These are phyloP conservation scores for Penicillium digitatum DNA, from an alignment of 2,329 filamentous ascomycete genomes.

Conservation along the genomic window DNA sequence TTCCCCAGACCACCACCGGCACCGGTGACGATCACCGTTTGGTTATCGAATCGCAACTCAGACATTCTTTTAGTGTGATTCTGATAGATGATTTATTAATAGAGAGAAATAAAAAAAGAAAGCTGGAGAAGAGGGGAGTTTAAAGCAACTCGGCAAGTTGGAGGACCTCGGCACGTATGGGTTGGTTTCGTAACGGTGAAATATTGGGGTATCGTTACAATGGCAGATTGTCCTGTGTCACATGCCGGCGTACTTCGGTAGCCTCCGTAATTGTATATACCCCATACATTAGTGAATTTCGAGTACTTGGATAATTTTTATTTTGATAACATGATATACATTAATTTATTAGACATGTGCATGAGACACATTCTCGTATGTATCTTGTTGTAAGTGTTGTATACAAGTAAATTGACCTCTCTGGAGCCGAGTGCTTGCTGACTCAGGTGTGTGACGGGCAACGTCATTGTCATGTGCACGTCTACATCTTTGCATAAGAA, in stretches of 20 bases:
- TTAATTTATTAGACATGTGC: not conserved
- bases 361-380: not conserved
- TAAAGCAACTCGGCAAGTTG: slow-evolving; percentile 33
- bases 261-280: not conserved
- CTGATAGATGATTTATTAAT: slow-evolving; percentile 14
- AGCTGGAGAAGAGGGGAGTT: slow-evolving; percentile 25
- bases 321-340: slow-evolving; percentile 9
- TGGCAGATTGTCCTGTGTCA: slow-evolving; percentile 30
- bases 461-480: slow-evolving; percentile 23
- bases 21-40: slow-evolving; percentile 84
- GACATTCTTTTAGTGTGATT: slow-evolving; percentile 48
- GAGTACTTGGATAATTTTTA: not conserved
- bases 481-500: not conserved
- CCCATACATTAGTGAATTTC: not conserved
- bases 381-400: not conserved
- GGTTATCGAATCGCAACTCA: slow-evolving; percentile 78
- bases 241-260: slow-evolving; percentile 27
- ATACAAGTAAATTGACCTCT: too few relatives aligned
- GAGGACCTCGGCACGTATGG: slow-evolving; percentile 35
- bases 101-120: slow-evolving; percentile 14
- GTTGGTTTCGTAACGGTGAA: slow-evolving; percentile 12
- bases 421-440: slow-evolving; percentile 7
- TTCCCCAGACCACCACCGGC: slow-evolving; percentile 78
- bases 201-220: slow-evolving; percentile 15
- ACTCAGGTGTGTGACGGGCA: slow-evolving; percentile 25